A percentile compares a stretch with the other conserved stretches of the same genome.
phyloP scores from a whole-genome alignment of 2,329 filamentous ascomycete species.

The Curvularia sp. region DNA sequence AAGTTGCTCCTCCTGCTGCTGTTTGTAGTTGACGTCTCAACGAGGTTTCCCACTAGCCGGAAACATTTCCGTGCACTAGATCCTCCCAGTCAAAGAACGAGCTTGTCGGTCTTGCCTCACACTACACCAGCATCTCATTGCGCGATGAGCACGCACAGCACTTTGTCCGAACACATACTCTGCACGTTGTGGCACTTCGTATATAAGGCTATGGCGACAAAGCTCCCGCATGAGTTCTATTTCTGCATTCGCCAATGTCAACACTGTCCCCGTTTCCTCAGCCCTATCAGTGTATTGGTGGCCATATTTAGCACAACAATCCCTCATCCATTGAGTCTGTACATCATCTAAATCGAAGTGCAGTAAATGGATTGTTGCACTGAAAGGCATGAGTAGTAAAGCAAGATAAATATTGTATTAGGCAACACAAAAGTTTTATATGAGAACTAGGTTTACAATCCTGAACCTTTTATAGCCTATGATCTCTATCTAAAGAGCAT shows the following conservation, averaged over 20 bases:
- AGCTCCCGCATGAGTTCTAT: too few relatives aligned
- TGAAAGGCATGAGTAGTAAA: neutral
- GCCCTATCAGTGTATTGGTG: too few relatives aligned
- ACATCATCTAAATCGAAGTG: neutral
- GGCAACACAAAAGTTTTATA: neutral
- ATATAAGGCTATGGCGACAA: too few relatives aligned
- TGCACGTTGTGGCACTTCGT: too few relatives aligned
- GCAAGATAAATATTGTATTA: neutral
- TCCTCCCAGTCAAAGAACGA: neutral
- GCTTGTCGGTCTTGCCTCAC: neutral
- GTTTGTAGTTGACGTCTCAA: neutral
- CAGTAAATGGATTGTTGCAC: neutral
- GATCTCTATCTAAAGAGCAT: neutral
- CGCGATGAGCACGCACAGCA: neutral
- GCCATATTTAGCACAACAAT: too few relatives aligned
- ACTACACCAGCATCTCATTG: neutral
- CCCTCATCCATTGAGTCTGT: neutral
- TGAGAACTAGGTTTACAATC: neutral
- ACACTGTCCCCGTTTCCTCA: too few relatives aligned
- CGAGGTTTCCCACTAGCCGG: neutral
- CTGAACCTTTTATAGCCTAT: neutral
- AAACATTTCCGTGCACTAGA: neutral
- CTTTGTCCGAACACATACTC: neutral
- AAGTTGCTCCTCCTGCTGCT: neutral
- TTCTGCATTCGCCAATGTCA: too few relatives aligned